Percentiles rank a stretch among this genome's conserved stretches.
phyloP scores from a whole-genome alignment of 2,329 filamentous ascomycete species.

The Neonectria neomacrospora region DNA sequence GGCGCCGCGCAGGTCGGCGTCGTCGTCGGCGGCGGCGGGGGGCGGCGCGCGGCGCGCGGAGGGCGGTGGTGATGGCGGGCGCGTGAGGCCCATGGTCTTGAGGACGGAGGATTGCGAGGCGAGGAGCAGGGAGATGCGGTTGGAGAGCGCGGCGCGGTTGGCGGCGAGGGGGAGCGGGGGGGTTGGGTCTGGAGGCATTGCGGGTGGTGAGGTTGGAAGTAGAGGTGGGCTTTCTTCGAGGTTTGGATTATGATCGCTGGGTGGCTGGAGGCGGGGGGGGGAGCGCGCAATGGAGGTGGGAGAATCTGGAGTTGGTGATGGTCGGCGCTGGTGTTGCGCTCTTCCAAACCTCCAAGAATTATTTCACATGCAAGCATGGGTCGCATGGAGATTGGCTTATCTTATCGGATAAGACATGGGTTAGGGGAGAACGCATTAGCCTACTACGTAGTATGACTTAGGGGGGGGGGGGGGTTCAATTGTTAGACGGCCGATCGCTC shows the following conservation, averaged over 20 bases:
- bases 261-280: no score
- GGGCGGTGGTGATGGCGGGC: slow-evolving; percentile 22
- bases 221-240: background rate
- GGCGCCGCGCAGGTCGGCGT: slow-evolving; percentile 41
- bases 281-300: background rate
- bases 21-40: slow-evolving; percentile 40
- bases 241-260: no score
- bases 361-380: slow-evolving; percentile 41
- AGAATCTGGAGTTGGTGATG: slow-evolving; percentile 25
- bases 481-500: no score
- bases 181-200: slow-evolving; percentile 39
- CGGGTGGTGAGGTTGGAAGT: background rate
- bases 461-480: no score
- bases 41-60: slow-evolving; percentile 11
- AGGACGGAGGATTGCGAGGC: slow-evolving; percentile 51
- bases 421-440: background rate
- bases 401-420: slow-evolving; percentile 33
- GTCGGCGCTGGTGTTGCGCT: slow-evolving; percentile 30
- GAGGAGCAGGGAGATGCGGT: slow-evolving; percentile 55
- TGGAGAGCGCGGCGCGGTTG: slow-evolving; percentile 53
- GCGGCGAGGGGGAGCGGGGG: slow-evolving; percentile 50
- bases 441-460: no score
- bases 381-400: slow-evolving; percentile 23
- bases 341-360: slow-evolving; percentile 23
- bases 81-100: slow-evolving; percentile 44